A percentile compares a stretch with the other conserved stretches of the same genome.
Conservation (phyloP, 2,329 filamentous ascomycete genomes). For the Colletotrichum chrysophilum region DNA sequence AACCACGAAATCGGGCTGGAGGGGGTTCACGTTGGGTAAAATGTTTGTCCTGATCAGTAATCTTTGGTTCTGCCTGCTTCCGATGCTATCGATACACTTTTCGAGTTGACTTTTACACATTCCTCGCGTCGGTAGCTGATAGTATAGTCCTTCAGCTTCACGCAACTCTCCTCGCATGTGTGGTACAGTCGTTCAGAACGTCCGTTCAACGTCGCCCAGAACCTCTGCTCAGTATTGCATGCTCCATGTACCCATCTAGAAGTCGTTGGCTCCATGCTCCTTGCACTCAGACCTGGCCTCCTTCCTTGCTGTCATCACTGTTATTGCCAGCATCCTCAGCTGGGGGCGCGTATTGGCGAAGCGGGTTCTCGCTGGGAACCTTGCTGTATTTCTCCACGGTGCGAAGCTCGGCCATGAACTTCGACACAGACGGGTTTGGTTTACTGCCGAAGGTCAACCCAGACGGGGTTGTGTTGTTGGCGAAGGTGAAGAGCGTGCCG, state of each 20-base stretch:
- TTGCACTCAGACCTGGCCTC: neutral
- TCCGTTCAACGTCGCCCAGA: neutral
- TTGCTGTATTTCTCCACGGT: neutral
- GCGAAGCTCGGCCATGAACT: neutral
- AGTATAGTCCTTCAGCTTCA: neutral
- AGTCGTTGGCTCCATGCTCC: neutral
- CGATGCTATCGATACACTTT: neutral
- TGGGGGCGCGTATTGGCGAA: neutral
- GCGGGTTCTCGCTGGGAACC: neutral
- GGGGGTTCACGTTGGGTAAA: neutral
- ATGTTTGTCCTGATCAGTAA: neutral
- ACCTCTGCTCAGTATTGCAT: neutral
- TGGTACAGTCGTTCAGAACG: neutral
- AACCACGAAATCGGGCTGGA: neutral
- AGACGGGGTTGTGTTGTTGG: neutral
- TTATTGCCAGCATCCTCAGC: neutral
- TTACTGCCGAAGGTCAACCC: neutral
- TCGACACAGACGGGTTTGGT: neutral
- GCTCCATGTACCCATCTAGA: neutral
- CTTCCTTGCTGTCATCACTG: neutral
- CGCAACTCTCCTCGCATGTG: neutral
- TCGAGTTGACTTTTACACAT: neutral
- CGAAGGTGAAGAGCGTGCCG: neutral
- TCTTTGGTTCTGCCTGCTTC: neutral
- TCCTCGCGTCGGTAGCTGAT: neutral